Evolutionary conservation across 2,329 filamentous ascomycete genomes (phyloP), one percentile per base, ranked within the genome.

Genomic region (Apiospora malaysiana): DNA sequence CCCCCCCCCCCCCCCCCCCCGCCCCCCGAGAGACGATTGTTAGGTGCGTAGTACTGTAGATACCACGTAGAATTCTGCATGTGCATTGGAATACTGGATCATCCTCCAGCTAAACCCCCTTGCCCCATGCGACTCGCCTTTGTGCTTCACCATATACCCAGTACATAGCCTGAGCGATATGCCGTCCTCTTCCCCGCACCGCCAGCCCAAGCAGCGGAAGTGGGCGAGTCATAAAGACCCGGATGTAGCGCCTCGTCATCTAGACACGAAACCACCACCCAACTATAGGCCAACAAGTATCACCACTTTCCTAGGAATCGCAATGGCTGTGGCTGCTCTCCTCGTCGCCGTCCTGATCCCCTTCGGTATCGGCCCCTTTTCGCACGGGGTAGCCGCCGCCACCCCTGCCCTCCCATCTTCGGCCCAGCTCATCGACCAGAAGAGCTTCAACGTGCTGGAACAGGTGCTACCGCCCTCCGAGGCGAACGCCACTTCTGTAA

Each of bases 361-460:
- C 18, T 40, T 69, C 23, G 67, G 56, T 12, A 25, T 68, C 32
- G 49, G 43, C 43, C 66, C 69, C 43, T 56, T 70, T 21, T 70
- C 70, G 23, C 51, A 49, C 23, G 27, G 37, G 21, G 71, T 45
- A 4, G 47, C 51, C 43, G 66, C 43, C 16, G 27, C 67, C 9
- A 27, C 51, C 18, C 46, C 37, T 23, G 27, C 56, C 12, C 18
- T 78, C 25, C 82, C 82, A 16, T 74, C 78, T 4, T 78, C 80
- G 70, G 83, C 82, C 5, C 83, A 85, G 70, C 71, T 85, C 56
- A 82, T 86, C 59, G 79, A 85, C 73, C 83, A 84, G 74, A 82
- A 77, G 72, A 78, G 76, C n/a, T 84, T 85, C 77, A 85, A 83
- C 73, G 82, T 81, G 21, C 72, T 86, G 43, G 74, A 79, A 0